Conservation (phyloP, 2,329 filamentous ascomycete genomes). For the Trichoderma sp. region DNA sequence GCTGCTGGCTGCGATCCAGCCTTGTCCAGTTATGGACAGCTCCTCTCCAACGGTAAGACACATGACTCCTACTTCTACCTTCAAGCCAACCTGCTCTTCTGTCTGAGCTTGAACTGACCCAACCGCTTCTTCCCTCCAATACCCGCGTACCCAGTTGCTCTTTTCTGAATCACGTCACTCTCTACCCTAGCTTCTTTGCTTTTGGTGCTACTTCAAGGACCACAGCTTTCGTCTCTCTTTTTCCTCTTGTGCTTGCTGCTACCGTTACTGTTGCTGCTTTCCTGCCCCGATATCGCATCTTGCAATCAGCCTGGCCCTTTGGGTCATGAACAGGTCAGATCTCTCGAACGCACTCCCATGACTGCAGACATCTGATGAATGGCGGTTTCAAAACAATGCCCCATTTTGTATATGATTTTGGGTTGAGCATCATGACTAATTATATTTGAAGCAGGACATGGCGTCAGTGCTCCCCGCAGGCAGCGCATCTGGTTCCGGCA, state of each 20-base stretch:
- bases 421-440: not conserved
- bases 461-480: constrained; percentile 29
- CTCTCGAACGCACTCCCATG: not conserved
- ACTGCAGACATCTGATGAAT: not conserved
- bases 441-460: constrained; percentile 36
- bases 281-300: constrained; percentile 20
- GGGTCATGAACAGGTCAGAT: constrained; percentile 16
- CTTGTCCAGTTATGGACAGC: not conserved
- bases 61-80: not conserved
- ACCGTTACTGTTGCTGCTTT: constrained; percentile 27
- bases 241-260: constrained; percentile 19
- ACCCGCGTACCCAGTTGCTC: constrained; percentile 26
- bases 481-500: constrained; percentile 24
- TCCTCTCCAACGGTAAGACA: constrained; percentile 11
- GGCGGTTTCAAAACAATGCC: not conserved
- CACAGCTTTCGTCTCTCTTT: constrained; percentile 15
- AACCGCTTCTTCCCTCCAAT: constrained; percentile 15
- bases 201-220: constrained; percentile 17
- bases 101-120: not conserved
- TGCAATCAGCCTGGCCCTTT: constrained; percentile 1
- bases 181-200: constrained; percentile 27
- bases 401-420: not conserved
- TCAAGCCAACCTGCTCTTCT: not conserved
- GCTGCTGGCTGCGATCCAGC: not conserved
- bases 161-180: constrained; percentile 23